A percentile compares a stretch with the other conserved stretches of the same genome.
Conservation (phyloP, 2,329 filamentous ascomycete genomes). For the Xylaria sp. region DNA sequence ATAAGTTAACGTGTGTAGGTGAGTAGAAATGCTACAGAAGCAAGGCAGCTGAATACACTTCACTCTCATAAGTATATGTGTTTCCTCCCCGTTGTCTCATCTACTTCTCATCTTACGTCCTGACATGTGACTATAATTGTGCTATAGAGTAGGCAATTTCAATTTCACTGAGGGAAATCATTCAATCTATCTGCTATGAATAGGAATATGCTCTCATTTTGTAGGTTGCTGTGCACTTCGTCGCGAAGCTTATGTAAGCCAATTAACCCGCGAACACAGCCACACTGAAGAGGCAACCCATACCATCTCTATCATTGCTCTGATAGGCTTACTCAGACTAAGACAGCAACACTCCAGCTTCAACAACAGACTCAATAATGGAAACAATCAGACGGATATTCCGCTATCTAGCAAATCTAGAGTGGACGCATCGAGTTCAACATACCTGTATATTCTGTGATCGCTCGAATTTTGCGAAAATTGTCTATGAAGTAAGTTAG, state of each 20-base stretch:
- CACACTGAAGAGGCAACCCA: slow-evolving; percentile 5
- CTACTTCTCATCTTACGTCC: no score
- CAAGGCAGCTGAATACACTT: no score
- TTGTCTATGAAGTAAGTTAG: slow-evolving; percentile 29
- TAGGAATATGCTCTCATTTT: no score
- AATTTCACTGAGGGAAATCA: no score
- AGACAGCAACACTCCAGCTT: no score
- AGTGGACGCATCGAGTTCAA: slow-evolving; percentile 28
- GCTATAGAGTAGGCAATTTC: no score
- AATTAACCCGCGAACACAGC: not conserved
- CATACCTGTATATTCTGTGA: slow-evolving; percentile 26
- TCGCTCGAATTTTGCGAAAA: slow-evolving; percentile 17
- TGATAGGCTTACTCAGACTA: not conserved
- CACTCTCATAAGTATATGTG: no score
- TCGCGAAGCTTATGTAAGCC: not conserved
- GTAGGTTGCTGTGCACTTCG: not conserved
- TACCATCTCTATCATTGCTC: not conserved
- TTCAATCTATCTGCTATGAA: no score
- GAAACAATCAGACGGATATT: not conserved
- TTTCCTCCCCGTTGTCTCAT: no score
- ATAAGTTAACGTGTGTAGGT: no score
- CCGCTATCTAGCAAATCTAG: slow-evolving; percentile 22
- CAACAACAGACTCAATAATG: not conserved
- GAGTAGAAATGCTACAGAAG: no score
- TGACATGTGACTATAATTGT: no score